Base-by-base conservation (phyloP, 768 basidiomycete species). In the Tylopilus plumbeoviolaceoides region DNA sequence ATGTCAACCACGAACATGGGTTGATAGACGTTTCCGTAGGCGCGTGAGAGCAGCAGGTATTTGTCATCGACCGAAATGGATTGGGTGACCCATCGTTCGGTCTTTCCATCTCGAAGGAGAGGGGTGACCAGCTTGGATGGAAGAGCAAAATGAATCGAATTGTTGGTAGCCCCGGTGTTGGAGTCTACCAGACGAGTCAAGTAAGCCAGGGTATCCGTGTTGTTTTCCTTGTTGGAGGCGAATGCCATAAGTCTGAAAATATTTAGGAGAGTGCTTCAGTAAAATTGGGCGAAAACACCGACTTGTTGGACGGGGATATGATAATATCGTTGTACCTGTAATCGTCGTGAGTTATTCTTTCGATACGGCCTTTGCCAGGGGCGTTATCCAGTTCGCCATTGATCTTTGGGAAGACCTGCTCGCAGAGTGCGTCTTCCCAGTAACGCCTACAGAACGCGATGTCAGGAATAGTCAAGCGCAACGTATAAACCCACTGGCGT, bases 191-290 rank as follows among this genome's bases (percentile, higher is more conserved):
- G 60, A 38, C 53, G 58, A 23, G 73, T 60, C 49, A 69, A 42
- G 58, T 75, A 76, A 20, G 68, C 66, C 11, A 76, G 61, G 35
- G 71, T 70, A 54, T 75, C 74, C 1, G 59, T 66, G 33, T 64
- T 59, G 35, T 74, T 74, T 47, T 72, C 75, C 56, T 74, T 75
- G 61, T 75, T 75, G 23, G 72, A 76, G 28, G 63, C 56, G 54
- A 72, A 76, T 3, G 71, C 61, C 59, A 75, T 63, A n/a, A 76
- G 40, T 42, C 72, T 75, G 42, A 27, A 23, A 33, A 59, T 36
- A 40, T 39, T 7, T 4, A 7, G 61, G 48, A 55, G 58, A 28
- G 14, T 2, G 18, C n/a, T n/a, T 47, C 36, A n/a, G 27, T 0
- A 38, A 15, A 44, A 43, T 17, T 50, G 23, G 14, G 20, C 28